Evolutionary conservation across 2,329 filamentous ascomycete species (phyloP).

Genomic region (Aspergillus felis): DNA sequence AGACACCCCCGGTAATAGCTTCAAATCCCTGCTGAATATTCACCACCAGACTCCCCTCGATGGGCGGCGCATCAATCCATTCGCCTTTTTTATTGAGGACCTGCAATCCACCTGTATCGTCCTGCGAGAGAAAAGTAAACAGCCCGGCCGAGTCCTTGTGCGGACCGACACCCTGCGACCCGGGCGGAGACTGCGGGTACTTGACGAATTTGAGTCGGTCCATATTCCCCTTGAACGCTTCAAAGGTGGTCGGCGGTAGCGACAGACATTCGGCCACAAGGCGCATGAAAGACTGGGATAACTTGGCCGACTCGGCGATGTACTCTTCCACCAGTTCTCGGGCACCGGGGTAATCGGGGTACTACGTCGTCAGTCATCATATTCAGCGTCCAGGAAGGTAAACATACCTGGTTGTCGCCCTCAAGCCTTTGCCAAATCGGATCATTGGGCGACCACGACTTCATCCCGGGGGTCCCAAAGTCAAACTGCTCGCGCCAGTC

Average conservation of each 20-base stretch:
- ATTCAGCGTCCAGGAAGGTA: no score
- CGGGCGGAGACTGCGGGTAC: slow-evolving; percentile 42
- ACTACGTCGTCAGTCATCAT: slow-evolving; percentile 13
- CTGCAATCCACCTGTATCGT: slow-evolving; percentile 43
- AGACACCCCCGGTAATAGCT: slow-evolving; percentile 53
- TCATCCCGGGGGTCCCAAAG: slow-evolving; percentile 31
- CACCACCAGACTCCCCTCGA: slow-evolving; percentile 44
- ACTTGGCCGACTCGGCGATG: slow-evolving; percentile 45
- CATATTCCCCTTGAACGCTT: slow-evolving; percentile 47
- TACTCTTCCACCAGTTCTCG: slow-evolving; percentile 45
- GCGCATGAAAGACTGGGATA: slow-evolving; percentile 51
- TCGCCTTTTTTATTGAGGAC: slow-evolving; percentile 44
- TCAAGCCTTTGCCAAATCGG: slow-evolving; percentile 38
- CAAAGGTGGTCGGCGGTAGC: slow-evolving; percentile 46
- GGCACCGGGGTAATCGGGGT: slow-evolving; percentile 21
- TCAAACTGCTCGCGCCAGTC: slow-evolving; percentile 44
- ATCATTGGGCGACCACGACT: slow-evolving; percentile 38
- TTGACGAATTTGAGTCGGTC: slow-evolving; percentile 55
- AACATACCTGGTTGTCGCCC: slow-evolving; percentile 24
- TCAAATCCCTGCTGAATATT: slow-evolving; percentile 54
- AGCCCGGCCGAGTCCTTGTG: slow-evolving; percentile 55
- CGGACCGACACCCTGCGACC: slow-evolving; percentile 53
- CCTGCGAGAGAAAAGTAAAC: slow-evolving; percentile 40
- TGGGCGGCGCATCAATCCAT: slow-evolving; percentile 44
- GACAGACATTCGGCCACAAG: slow-evolving; percentile 55